Evolutionary conservation across 1,284 basidiomycete species (phyloP).

Genomic region (Gymnopus androsaceus): DNA sequence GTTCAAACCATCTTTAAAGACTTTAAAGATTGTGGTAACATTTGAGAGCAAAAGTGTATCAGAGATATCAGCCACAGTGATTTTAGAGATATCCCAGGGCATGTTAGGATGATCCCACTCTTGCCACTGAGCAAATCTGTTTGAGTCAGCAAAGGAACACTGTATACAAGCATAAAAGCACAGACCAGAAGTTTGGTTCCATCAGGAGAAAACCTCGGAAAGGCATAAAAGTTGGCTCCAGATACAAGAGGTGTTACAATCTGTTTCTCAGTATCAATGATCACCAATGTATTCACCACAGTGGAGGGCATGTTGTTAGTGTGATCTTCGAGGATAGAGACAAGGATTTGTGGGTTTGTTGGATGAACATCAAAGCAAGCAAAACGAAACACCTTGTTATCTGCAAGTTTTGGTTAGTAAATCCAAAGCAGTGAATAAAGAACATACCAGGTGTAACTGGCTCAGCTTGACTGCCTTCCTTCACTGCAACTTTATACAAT

Average conservation of each 20-base stretch:
- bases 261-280: constrained; percentile 51
- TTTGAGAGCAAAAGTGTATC: constrained; percentile 34
- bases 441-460: constrained; percentile 63
- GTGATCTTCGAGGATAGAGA: constrained; percentile 69
- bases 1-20: constrained; percentile 51
- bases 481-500: constrained; percentile 44
- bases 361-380: constrained; percentile 58
- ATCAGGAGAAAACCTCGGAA: constrained; percentile 67
- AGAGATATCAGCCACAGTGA: constrained; percentile 45
- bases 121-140: constrained; percentile 75
- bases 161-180: too few species aligned
- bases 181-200: constrained; percentile 51
- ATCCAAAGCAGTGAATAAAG: constrained; percentile 5
- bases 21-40: constrained; percentile 43
- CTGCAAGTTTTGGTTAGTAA: constrained; percentile 27
- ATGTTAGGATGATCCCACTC: constrained; percentile 81
- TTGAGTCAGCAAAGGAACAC: too few species aligned
- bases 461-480: constrained; percentile 38
- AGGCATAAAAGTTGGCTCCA: constrained; percentile 71
- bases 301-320: constrained; percentile 55
- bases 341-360: constrained; percentile 44
- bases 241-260: constrained; percentile 45
- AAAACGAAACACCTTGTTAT: constrained; percentile 55
- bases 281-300: constrained; percentile 57
- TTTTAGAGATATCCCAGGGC: constrained; percentile 76